phyloP scores from a whole-genome alignment of 2,329 filamentous ascomycete species.

The Calonectria hawksworthii region DNA sequence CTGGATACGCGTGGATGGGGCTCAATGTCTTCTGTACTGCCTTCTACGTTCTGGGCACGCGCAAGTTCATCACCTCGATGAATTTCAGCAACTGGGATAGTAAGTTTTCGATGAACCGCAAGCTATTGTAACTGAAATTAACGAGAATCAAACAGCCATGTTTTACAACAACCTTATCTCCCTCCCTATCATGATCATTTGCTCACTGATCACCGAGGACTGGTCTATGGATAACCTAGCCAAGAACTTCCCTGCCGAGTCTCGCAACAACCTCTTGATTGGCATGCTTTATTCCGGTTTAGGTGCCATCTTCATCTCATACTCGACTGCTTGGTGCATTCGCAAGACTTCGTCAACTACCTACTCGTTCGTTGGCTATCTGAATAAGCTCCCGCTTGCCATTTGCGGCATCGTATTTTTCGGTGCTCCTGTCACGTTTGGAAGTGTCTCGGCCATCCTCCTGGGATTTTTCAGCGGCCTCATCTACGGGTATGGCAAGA shows the following conservation, averaged over 20 bases:
- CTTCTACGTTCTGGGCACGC: background rate
- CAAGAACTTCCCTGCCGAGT: background rate
- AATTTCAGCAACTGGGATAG: background rate
- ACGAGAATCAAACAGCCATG: background rate
- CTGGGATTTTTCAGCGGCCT: background rate
- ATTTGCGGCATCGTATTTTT: background rate
- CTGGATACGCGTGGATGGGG: background rate
- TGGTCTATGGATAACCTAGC: background rate
- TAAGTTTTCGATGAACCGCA: background rate
- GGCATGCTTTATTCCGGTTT: background rate
- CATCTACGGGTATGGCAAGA: background rate
- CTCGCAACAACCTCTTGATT: background rate
- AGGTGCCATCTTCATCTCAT: background rate
- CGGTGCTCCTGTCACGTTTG: background rate
- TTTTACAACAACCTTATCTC: background rate
- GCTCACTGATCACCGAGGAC: background rate
- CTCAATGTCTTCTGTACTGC: background rate
- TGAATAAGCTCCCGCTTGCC: background rate
- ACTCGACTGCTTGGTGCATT: background rate
- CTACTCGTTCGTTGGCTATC: background rate
- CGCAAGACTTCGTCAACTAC: background rate
- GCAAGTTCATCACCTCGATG: background rate
- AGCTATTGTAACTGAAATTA: background rate
- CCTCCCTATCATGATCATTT: background rate
- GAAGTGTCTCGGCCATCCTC: background rate